A percentile compares a stretch with the other conserved stretches of the same genome.
Evolutionary conservation across 1,139 yeast genomes (phyloP).

Genomic region (Fermentozyma sake): DNA sequence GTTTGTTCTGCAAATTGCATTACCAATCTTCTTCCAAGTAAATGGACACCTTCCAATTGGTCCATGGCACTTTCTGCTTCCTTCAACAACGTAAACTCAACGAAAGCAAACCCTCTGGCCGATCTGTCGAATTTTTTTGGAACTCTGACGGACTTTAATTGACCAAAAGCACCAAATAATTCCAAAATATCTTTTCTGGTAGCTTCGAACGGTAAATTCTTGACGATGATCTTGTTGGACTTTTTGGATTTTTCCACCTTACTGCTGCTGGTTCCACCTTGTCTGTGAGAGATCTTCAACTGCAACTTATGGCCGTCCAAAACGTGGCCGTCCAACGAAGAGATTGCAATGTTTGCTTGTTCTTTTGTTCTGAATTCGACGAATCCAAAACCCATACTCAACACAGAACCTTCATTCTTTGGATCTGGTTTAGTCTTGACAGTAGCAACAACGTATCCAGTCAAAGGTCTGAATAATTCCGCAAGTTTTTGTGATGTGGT

Average conservation of each 20-base stretch:
- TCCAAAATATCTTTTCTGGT: constrained; percentile 87
- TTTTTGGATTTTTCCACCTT: constrained; percentile 34
- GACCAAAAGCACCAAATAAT: constrained; percentile 90
- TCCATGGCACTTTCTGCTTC: constrained; percentile 97
- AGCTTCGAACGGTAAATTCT: constrained; percentile 96
- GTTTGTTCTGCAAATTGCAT: constrained; percentile 89
- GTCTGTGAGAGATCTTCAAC: constrained; percentile 81
- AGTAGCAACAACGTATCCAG: constrained; percentile 79
- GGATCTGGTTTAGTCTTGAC: constrained; percentile 90
- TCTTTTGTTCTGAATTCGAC: constrained; percentile 80
- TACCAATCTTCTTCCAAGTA: constrained; percentile 92
- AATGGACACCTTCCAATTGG: constrained; percentile 92
- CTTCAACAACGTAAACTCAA: constrained; percentile 80
- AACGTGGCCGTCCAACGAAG: constrained; percentile 68
- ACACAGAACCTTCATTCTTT: constrained; percentile 55
- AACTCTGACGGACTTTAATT: constrained; percentile 87
- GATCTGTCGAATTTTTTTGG: constrained; percentile 94
- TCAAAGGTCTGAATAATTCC: constrained; percentile 60
- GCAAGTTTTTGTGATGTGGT: constrained; percentile 61
- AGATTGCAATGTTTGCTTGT: constrained; percentile 73
- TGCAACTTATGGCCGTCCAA: constrained; percentile 90
- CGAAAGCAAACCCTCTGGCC: constrained; percentile 97
- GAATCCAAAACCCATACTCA: constrained; percentile 97
- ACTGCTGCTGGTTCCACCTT: constrained; percentile 31
- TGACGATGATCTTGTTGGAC: constrained; percentile 78